Evolutionary conservation across 2,329 filamentous ascomycete genomes (phyloP).

Genomic region (Scolecobasidium constrictum): DNA sequence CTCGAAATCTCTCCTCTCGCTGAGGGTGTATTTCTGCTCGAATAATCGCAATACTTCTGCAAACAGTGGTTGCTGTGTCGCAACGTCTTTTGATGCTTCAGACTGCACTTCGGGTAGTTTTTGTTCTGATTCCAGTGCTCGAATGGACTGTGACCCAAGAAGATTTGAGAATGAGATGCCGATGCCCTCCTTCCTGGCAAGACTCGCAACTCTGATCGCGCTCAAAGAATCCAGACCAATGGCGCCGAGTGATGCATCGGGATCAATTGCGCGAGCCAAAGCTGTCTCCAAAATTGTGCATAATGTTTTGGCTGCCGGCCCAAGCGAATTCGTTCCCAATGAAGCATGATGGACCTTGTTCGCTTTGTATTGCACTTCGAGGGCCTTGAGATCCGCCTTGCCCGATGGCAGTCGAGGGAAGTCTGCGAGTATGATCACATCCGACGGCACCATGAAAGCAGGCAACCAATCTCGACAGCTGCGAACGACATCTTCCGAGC

Average conservation of each 20-base stretch:
- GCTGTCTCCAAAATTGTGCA: slow-evolving; percentile 27
- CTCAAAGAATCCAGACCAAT: slow-evolving; percentile 56
- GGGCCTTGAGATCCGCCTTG: slow-evolving; percentile 61
- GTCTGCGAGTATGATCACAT: slow-evolving; percentile 51
- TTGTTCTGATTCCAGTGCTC: background rate
- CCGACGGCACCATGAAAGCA: slow-evolving; percentile 69
- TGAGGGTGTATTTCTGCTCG: background rate
- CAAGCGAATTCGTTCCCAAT: background rate
- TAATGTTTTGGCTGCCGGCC: background rate
- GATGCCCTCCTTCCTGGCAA: slow-evolving; percentile 47
- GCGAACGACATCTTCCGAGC: slow-evolving; percentile 36
- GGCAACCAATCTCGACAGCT: slow-evolving; percentile 68
- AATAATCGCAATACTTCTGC: background rate
- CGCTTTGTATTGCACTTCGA: slow-evolving; percentile 44
- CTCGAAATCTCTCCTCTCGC: slow-evolving; percentile 15
- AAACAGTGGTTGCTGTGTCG: background rate
- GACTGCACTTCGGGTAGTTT: background rate
- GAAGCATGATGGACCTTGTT: slow-evolving; percentile 22
- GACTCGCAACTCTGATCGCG: slow-evolving; percentile 53
- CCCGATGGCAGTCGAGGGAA: slow-evolving; percentile 74
- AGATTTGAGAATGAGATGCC: slow-evolving; percentile 49
- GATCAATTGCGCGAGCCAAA: slow-evolving; percentile 27
- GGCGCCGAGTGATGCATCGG: slow-evolving; percentile 36
- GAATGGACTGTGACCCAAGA: slow-evolving; percentile 26
- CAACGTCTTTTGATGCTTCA: background rate